These are phyloP conservation scores for Avena eriantha DNA, from an alignment of 176 grass and related monocot species.

Conservation along the genomic window DNA sequence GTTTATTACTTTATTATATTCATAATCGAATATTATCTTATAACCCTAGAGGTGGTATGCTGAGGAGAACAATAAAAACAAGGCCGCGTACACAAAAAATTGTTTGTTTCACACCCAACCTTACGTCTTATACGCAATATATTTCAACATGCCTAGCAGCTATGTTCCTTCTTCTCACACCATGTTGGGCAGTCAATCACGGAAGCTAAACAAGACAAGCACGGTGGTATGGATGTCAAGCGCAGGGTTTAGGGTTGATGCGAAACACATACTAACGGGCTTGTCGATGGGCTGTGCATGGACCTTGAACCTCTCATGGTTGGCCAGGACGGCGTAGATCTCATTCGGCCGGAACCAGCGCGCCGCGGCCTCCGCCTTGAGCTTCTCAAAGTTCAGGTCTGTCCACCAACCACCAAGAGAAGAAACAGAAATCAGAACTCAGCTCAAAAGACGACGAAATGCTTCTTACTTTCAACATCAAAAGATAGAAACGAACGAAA, in stretches of 20 bases:
- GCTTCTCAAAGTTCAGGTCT: constrained; percentile 84
- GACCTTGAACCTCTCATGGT: constrained; percentile 68
- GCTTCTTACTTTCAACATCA: not conserved
- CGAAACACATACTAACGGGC: constrained; percentile 62
- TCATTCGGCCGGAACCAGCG: constrained; percentile 95
- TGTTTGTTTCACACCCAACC: constrained; percentile 5
- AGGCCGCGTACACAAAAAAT: not conserved
- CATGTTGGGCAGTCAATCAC: constrained; percentile 6
- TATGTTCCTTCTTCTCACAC: constrained; percentile 5
- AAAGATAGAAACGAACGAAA: not conserved
- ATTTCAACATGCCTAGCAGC: not conserved
- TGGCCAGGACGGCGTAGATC: constrained; percentile 83
- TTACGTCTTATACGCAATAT: not conserved
- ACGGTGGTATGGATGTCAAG: constrained; percentile 17
- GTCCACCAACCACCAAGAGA: constrained; percentile 31
- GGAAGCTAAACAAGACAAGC: constrained; percentile 42
- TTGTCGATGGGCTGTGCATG: constrained; percentile 72
- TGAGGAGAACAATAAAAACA: constrained; percentile 28
- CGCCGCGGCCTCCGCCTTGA: constrained; percentile 54
- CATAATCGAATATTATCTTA: constrained; percentile 3
- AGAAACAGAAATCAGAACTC: constrained; percentile 25
- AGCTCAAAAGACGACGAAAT: not conserved
- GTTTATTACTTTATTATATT: constrained; percentile 8
- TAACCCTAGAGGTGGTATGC: not conserved
- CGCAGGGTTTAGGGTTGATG: constrained; percentile 35